Evolutionary conservation across 345 rosid species (phyloP).

Genomic region (Acer negundo): DNA sequence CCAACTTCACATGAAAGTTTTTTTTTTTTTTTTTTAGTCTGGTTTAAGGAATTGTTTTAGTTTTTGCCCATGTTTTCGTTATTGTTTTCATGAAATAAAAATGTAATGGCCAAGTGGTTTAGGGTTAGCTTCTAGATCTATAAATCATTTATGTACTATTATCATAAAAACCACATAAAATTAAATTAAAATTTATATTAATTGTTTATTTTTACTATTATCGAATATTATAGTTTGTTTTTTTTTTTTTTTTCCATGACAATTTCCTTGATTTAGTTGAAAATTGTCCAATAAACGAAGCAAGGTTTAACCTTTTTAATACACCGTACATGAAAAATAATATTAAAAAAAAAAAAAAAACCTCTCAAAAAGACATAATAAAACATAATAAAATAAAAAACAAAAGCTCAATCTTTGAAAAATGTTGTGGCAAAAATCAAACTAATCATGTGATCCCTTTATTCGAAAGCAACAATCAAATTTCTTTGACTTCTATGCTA

Average conservation of each 20-base stretch:
- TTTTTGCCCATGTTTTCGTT: background rate
- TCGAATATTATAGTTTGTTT: no score
- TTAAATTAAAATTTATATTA: no score
- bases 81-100: background rate
- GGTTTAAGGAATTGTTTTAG: background rate
- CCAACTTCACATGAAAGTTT: background rate
- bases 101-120: background rate
- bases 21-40: no score
- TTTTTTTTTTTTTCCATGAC: background rate
- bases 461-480: background rate
- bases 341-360: no score
- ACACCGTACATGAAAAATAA: background rate
- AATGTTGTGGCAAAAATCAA: background rate
- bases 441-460: background rate
- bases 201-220: background rate
- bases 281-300: background rate
- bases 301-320: background rate
- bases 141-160: no score
- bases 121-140: background rate
- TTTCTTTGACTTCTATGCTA: background rate
- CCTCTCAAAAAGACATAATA: no score
- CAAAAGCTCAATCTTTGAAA: background rate
- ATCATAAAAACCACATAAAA: background rate
- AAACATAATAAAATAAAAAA: background rate
- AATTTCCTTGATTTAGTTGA: background rate